Evolutionary conservation across 805 yeast genomes (phyloP), one percentile per base, ranked within the genome.

Genomic region (Ogataea paraovalis): DNA sequence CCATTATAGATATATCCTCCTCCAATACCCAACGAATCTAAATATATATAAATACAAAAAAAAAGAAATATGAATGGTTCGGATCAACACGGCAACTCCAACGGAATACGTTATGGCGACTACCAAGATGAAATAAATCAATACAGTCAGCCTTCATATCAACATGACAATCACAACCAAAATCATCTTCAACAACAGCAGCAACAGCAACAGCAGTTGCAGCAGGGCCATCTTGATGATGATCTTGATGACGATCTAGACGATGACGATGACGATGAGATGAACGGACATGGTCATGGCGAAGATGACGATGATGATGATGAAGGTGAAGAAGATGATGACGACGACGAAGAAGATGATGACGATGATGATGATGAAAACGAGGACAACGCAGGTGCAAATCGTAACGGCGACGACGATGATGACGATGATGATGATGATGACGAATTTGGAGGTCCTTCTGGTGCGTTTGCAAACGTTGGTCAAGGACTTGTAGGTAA

Each of bases 401-500:
- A 48, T 8, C 49, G 42, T 27, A 55, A 39, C 3, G 53, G 47
- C 2, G 61, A 56, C 25, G 64, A 67, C 5, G 76, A 70, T 8
- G 65, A 57, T 34, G 68, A 59, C 19, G 62, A 55, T 8, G 64
- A 63, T 4, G 73, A 68, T 1, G 79, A 74, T 4, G 67, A 60
- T 6, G 69, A 65, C 44, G 70, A 66, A 22, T 52, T 61, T 42
- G 73, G 72, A 12, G 64, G 59, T 7, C 64, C 68, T 1, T 54
- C 64, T 4, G 69, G 71, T 6, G 71, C 71, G 1, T 68, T 68
- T 55, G 66, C 80, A 51, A 94, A 94, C 65, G 98, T 94, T 6
- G 97, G 96, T 2, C 97, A 90, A 61, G 98, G 97, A 1, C 71
- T 92, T 19, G 74, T 75, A 6, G 96, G 96, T 2, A 79, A 81